phyloP scores from a whole-genome alignment of 1,284 basidiomycete species.

The Wallemia mellicola region DNA sequence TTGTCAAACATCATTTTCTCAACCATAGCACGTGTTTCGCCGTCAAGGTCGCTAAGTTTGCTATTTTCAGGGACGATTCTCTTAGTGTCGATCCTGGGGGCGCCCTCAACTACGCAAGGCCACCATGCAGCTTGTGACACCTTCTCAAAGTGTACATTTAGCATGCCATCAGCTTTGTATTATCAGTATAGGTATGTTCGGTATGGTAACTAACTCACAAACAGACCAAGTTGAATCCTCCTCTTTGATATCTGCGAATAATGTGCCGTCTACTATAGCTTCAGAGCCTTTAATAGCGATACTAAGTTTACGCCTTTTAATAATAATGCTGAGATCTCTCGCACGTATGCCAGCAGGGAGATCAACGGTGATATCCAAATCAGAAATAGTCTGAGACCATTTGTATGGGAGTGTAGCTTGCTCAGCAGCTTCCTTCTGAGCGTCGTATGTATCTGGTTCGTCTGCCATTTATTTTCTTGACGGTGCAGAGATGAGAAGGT shows the following conservation, averaged over 20 bases:
- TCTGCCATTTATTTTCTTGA: background rate
- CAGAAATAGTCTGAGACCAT: conserved; percentile 71
- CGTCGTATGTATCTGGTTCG: conserved; percentile 1
- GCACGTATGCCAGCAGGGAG: conserved; percentile 63
- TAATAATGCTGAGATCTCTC: conserved; percentile 38
- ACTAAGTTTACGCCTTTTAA: conserved; percentile 52
- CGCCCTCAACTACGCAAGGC: conserved; percentile 81
- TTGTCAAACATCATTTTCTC: conserved; percentile 99
- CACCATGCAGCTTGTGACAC: conserved; percentile 73
- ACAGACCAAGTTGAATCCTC: conserved; percentile 96
- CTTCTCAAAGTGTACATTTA: conserved; percentile 43
- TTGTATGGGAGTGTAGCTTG: conserved; percentile 51
- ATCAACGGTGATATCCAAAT: conserved; percentile 52
- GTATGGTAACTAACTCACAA: conserved; percentile 23
- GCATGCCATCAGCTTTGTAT: background rate
- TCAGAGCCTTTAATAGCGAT: conserved; percentile 63
- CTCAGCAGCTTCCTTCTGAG: conserved; percentile 6
- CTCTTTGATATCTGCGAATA: conserved; percentile 73
- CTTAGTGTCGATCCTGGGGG: conserved; percentile 85
- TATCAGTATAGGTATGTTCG: background rate
- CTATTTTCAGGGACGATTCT: conserved; percentile 91
- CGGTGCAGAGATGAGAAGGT: background rate
- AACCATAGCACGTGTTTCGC: conserved; percentile 85
- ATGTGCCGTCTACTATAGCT: conserved; percentile 57
- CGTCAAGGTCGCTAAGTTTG: conserved; percentile 82